These are phyloP conservation scores for Fragaria iinumae DNA, from an alignment of 306 rosid species.

Conservation along the genomic window DNA sequence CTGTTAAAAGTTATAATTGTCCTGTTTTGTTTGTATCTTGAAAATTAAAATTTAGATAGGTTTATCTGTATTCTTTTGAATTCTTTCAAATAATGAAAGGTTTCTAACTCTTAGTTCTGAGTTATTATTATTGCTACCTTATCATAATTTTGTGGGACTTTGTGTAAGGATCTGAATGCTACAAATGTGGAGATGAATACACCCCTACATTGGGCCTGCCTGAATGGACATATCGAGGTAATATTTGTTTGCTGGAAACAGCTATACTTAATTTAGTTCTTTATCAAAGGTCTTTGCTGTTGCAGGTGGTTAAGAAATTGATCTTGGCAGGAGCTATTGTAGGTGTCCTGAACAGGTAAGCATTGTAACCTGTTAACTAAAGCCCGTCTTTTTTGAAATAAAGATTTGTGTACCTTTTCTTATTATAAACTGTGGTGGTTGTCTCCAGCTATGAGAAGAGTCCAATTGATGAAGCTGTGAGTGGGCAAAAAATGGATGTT, in stretches of 20 bases:
- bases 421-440: not conserved
- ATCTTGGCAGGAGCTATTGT: constrained; percentile 78
- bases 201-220: constrained; percentile 96
- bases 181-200: constrained; percentile 75
- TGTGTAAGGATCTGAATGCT: constrained; percentile 58
- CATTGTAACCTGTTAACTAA: not conserved
- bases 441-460: constrained; percentile 71
- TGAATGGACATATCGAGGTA: constrained; percentile 93
- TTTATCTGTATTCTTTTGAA: not conserved
- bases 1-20: too few species aligned
- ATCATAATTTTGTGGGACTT: constrained; percentile 3
- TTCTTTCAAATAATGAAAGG: not conserved
- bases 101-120: not conserved
- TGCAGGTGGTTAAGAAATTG: constrained; percentile 83
- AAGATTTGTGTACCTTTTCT: constrained; percentile 1
- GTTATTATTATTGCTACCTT: not conserved
- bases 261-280: not conserved
- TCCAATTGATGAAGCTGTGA: constrained; percentile 89
- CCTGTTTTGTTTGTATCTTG: not conserved
- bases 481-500: constrained; percentile 59
- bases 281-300: constrained; percentile 6
- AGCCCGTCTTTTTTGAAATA: not conserved
- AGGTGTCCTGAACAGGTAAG: constrained; percentile 65
- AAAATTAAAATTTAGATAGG: too few species aligned
- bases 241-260: not conserved